phyloP scores from a whole-genome alignment of 371 early-diverging fungal species.

The Nematocida sp. region DNA sequence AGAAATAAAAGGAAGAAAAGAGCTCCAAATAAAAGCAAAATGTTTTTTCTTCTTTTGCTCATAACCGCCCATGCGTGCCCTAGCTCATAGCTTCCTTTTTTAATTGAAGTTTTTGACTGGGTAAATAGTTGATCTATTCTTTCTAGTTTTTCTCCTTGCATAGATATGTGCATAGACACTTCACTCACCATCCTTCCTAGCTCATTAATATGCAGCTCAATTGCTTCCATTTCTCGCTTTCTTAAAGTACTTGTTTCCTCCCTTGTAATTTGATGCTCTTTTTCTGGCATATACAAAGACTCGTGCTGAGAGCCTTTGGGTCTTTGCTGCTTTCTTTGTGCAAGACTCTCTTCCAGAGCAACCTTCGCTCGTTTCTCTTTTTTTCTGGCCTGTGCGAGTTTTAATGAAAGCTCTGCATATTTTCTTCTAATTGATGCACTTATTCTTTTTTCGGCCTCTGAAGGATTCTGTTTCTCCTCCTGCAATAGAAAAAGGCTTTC shows the following conservation, averaged over 20 bases:
- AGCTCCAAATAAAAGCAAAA: slow-evolving; percentile 25
- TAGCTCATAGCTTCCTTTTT: slow-evolving; percentile 32
- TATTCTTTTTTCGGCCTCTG: too few relatives aligned
- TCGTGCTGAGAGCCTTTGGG: background rate
- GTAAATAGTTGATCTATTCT: slow-evolving; percentile 64
- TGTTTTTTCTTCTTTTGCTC: slow-evolving; percentile 35
- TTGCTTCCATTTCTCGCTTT: slow-evolving; percentile 55
- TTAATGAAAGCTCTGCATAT: slow-evolving; percentile 7
- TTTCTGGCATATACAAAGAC: background rate
- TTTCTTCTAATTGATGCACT: background rate
- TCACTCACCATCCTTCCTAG: slow-evolving; percentile 67
- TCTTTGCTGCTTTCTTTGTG: background rate
- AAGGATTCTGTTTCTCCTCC: background rate
- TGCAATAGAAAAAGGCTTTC: too few relatives aligned
- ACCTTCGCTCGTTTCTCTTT: background rate
- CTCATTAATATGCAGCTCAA: slow-evolving; percentile 65
- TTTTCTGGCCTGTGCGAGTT: background rate
- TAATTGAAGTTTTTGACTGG: slow-evolving; percentile 22
- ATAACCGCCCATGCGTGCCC: slow-evolving; percentile 7
- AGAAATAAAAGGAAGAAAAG: slow-evolving; percentile 31
- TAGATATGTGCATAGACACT: slow-evolving; percentile 64
- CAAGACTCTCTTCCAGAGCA: background rate
- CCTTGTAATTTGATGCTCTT: slow-evolving; percentile 14
- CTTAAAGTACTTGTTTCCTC: slow-evolving; percentile 45
- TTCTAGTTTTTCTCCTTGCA: slow-evolving; percentile 66